Conservation (phyloP, 2,329 filamentous ascomycete genomes). For the Beauveria scarabaeidicola region DNA sequence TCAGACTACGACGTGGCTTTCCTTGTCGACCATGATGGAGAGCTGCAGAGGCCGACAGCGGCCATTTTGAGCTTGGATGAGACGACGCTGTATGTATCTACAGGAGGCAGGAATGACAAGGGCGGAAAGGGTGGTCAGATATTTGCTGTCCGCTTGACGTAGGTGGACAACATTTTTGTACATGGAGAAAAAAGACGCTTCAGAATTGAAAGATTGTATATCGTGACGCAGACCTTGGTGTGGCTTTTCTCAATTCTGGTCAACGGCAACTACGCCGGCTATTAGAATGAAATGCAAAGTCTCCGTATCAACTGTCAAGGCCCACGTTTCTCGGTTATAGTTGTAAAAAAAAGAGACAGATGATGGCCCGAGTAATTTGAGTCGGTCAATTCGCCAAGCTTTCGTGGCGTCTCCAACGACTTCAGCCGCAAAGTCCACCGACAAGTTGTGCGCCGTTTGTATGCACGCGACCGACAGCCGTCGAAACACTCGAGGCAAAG, state of each 20-base stretch:
- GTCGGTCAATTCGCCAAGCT: background rate
- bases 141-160: background rate
- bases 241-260: background rate
- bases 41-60: conserved; percentile 12
- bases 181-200: background rate
- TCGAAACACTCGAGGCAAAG: background rate
- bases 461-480: background rate
- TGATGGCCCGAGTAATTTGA: background rate
- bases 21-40: conserved; percentile 4
- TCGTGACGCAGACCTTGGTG: background rate
- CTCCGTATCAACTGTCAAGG: background rate
- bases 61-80: conserved; percentile 13
- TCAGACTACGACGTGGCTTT: background rate
- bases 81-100: conserved; percentile 14
- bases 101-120: conserved; percentile 6
- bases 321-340: background rate
- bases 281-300: no score
- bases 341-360: background rate
- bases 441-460: background rate
- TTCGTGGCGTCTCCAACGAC: background rate
- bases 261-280: background rate
- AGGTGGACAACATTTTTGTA: background rate
- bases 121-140: conserved; percentile 7
- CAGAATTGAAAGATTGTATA: background rate
- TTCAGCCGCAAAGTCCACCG: background rate